phyloP scores from a whole-genome alignment of 192 early-diverging fungal genomes.

The Coemansia pectinata region DNA sequence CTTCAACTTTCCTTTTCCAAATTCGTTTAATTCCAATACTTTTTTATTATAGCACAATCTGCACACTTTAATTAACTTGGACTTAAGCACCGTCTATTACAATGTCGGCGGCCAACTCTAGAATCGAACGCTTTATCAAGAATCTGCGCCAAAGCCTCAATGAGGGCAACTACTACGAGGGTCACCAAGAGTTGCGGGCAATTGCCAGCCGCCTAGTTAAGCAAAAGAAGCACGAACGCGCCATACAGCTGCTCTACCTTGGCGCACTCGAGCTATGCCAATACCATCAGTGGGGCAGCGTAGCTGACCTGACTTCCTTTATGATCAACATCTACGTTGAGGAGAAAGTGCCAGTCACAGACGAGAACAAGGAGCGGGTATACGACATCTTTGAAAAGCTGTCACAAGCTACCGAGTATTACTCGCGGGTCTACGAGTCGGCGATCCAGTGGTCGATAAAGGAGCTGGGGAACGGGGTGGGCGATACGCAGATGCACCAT shows the following conservation, averaged over 20 bases:
- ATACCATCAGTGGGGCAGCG: slow-evolving; percentile 80
- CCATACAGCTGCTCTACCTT: slow-evolving; percentile 76
- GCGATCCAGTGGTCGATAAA: slow-evolving; percentile 53
- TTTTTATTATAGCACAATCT: slow-evolving; percentile 12
- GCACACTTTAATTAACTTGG: neutral
- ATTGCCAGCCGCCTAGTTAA: slow-evolving; percentile 89
- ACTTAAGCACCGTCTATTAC: neutral
- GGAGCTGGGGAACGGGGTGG: slow-evolving; percentile 22
- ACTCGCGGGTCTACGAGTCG: slow-evolving; percentile 44
- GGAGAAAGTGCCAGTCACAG: slow-evolving; percentile 66
- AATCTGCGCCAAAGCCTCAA: slow-evolving; percentile 70
- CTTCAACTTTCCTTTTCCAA: neutral
- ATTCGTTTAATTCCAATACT: neutral
- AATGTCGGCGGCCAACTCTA: slow-evolving; percentile 34
- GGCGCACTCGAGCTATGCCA: slow-evolving; percentile 77
- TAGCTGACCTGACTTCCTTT: slow-evolving; percentile 77
- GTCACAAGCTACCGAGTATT: slow-evolving; percentile 54
- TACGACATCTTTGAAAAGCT: slow-evolving; percentile 67
- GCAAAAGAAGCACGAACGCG: slow-evolving; percentile 75
- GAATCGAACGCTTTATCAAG: slow-evolving; percentile 56
- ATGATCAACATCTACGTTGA: slow-evolving; percentile 81
- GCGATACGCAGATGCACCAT: slow-evolving; percentile 51
- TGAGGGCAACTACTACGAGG: slow-evolving; percentile 93
- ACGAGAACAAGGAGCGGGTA: slow-evolving; percentile 65
- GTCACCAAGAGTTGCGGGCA: slow-evolving; percentile 96